A percentile compares a stretch with the other conserved stretches of the same genome.
These are phyloP conservation scores for Saccharum officinarum DNA, from an alignment of 176 grass and related monocot genomes.

Conservation along the genomic window DNA sequence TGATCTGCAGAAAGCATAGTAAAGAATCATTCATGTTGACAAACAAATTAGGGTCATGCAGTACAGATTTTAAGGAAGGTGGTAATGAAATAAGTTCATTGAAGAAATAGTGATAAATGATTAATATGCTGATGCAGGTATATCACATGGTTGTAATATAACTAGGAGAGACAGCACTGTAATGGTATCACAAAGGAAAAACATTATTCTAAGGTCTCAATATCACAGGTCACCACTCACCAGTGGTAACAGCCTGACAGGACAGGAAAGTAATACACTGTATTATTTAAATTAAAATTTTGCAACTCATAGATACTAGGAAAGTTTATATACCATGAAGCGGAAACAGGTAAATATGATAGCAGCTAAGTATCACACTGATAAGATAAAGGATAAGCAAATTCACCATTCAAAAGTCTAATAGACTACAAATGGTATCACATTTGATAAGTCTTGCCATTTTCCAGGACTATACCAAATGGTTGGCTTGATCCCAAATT, in stretches of 20 bases:
- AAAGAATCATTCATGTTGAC: not conserved
- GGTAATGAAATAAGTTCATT: not conserved
- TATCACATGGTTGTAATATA: not conserved
- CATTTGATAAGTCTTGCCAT: not conserved
- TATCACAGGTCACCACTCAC: not conserved
- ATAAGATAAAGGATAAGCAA: not conserved
- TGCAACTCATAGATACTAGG: not conserved
- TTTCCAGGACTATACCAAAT: not conserved
- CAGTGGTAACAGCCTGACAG: not conserved
- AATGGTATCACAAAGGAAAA: not conserved
- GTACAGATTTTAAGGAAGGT: not conserved
- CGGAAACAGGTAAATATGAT: not conserved
- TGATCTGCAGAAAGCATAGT: constrained; percentile 58
- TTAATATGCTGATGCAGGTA: not conserved
- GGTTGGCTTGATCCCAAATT: not conserved
- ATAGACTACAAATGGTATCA: not conserved
- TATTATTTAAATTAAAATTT: not conserved
- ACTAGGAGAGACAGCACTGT: not conserved
- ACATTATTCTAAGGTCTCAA: not conserved
- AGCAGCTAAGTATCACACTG: not conserved
- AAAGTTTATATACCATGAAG: not conserved
- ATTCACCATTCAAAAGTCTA: not conserved
- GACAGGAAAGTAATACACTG: not conserved
- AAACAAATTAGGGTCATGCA: not conserved
- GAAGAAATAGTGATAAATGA: not conserved